Evolutionary conservation across 192 early-diverging fungal species (phyloP).

Genomic region (Coemansia sp.): DNA sequence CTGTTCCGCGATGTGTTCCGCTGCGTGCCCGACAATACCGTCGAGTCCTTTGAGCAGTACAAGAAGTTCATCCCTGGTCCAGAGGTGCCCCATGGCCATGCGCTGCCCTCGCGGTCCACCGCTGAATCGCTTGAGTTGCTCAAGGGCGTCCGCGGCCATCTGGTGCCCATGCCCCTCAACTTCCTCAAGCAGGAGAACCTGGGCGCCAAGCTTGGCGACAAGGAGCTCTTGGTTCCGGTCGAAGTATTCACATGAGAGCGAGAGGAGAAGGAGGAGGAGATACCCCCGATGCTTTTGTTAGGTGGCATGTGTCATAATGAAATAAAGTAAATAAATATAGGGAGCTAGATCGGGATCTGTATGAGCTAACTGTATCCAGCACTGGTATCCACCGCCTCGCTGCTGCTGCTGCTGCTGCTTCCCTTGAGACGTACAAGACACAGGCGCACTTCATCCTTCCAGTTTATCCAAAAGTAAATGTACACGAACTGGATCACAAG

Average conservation of each 20-base stretch:
- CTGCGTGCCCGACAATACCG: slow-evolving; percentile 82
- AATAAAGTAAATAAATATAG: too few relatives aligned
- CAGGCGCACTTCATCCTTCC: slow-evolving; percentile 25
- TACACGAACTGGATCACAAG: slow-evolving; percentile 18
- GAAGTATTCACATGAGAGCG: slow-evolving; percentile 58
- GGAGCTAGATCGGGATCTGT: too few relatives aligned
- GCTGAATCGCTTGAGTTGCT: slow-evolving; percentile 36
- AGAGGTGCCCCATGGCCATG: slow-evolving; percentile 47
- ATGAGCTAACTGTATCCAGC: too few relatives aligned
- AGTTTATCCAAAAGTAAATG: slow-evolving; percentile 25
- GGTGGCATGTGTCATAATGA: too few relatives aligned
- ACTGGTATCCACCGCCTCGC: too few relatives aligned
- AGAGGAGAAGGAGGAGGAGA: too few relatives aligned
- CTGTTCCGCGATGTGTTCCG: slow-evolving; percentile 80
- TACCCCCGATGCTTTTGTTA: neutral
- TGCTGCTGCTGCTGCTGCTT: too few relatives aligned
- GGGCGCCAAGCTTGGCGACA: slow-evolving; percentile 51
- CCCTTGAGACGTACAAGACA: slow-evolving; percentile 17
- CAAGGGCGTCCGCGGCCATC: slow-evolving; percentile 41
- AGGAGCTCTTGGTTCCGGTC: slow-evolving; percentile 50
- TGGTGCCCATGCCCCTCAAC: slow-evolving; percentile 54
- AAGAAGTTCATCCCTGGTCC: slow-evolving; percentile 50
- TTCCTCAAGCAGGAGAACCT: slow-evolving; percentile 54
- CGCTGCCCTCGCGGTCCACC: slow-evolving; percentile 21
- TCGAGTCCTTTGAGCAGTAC: slow-evolving; percentile 62